Base-by-base conservation (phyloP, 2,329 filamentous ascomycete species). In the Cylindrodendrum hubeiense region DNA sequence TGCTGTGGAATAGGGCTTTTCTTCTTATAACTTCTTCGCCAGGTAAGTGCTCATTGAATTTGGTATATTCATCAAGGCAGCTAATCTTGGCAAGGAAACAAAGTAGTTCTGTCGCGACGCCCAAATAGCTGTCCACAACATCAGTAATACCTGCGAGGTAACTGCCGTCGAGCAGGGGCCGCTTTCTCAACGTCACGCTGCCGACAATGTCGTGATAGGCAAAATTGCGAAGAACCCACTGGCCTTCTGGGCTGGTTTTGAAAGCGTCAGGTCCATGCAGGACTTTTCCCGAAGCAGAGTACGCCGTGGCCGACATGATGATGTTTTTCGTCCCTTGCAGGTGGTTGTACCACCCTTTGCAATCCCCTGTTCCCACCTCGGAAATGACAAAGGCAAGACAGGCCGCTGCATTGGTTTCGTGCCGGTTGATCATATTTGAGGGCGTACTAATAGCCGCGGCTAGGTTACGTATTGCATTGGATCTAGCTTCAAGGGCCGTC, bases 161-260 rank as follows among this genome's bases (percentile, higher is more conserved):
- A 26, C 22, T 24, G 3, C 15, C 8, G 7, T 19, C n/a, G 8
- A n/a, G 37, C 17, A 39, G 37, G n/a, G 37, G 37, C n/a, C 17
- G 15, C 37, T 19, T 34, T n/a, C 52, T 24, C 15, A 57, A 50
- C 3, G 60, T 63, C 7, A 63, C 47, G 10, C 33, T 63, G 33
- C 60, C 60, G 26, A 63, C 57, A 4, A 63, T 52, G 41, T 63
- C 60, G 28, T 63, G 60, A 19, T 57, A 63, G 52, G 60, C 52
- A 26, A 37, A 63, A 17, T 63, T 63, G 4, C 60, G 60, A 4
- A 57, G 34, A 15, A 63, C 22, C 52, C 60, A 63, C 46, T 46
- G 60, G 17, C 60, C 52, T 37, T 63, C 46, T 1, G 44, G 4
- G 13, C 44, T 57, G 19, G 24, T 19, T 39, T 46, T 63, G 19